Evolutionary conservation across 2,329 filamentous ascomycete species (phyloP).

Genomic region (Fusarium musae): DNA sequence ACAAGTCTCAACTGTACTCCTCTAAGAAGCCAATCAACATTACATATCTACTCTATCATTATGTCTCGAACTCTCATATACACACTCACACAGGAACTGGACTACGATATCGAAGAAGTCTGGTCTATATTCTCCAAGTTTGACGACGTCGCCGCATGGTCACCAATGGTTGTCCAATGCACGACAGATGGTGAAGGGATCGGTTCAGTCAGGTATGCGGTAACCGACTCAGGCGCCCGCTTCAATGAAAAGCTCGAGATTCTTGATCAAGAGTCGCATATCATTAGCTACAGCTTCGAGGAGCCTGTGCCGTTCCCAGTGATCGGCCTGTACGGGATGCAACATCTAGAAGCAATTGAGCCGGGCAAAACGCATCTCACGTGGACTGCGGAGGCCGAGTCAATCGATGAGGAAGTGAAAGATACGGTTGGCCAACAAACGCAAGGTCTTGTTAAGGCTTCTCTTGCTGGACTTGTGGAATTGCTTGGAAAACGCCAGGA

Average conservation of each 20-base stretch:
- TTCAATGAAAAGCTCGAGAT: not conserved
- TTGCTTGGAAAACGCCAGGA: too few relatives aligned
- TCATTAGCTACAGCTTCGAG: not conserved
- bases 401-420: too few relatives aligned
- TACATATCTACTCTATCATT: not conserved
- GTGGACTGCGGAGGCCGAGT: too few relatives aligned
- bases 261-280: rapidly evolving
- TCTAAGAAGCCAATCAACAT: rapidly evolving
- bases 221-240: rapidly evolving
- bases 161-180: not conserved
- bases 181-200: not conserved
- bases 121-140: not conserved
- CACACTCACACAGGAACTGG: not conserved
- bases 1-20: too few relatives aligned
- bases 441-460: too few relatives aligned
- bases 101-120: rapidly evolving
- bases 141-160: not conserved
- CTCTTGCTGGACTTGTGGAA: too few relatives aligned
- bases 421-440: too few relatives aligned
- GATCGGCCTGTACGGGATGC: not conserved
- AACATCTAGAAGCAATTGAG: not conserved
- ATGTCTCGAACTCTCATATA: not conserved
- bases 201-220: not conserved
- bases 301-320: not conserved
- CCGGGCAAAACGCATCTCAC: too few relatives aligned